Conservation (phyloP, 106 monocot species). For the Dactylorhiza incarnata region DNA sequence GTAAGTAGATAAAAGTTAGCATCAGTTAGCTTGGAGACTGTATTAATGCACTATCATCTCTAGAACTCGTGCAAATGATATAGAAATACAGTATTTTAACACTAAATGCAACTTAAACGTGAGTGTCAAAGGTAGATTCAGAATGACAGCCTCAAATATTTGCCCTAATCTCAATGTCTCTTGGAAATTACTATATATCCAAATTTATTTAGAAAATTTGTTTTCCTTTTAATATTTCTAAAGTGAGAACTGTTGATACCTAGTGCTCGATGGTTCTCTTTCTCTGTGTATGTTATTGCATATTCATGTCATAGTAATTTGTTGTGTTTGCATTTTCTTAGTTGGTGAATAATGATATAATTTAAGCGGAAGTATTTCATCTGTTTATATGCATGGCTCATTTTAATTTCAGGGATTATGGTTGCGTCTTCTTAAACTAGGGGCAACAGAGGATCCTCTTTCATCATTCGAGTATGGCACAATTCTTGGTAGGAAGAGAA, state of each 20-base stretch:
- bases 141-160: background rate
- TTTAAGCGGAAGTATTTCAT: background rate
- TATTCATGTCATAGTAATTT: background rate
- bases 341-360: background rate
- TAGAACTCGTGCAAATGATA: background rate
- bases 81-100: background rate
- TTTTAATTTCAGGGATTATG: slow-evolving; percentile 62
- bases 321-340: background rate
- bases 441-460: slow-evolving; percentile 97
- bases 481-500: slow-evolving; percentile 67
- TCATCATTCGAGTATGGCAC: slow-evolving; percentile 99
- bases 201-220: background rate
- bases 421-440: slow-evolving; percentile 91
- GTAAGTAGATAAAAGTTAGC: background rate
- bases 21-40: background rate
- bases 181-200: no score
- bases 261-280: background rate
- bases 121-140: background rate
- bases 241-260: background rate
- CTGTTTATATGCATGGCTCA: background rate
- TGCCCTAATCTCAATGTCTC: background rate
- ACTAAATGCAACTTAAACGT: background rate
- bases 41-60: background rate
- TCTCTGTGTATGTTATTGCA: background rate
- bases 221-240: background rate